phyloP scores from a whole-genome alignment of 805 yeast genomes.

The Tetrapisispora namnaoensis region DNA sequence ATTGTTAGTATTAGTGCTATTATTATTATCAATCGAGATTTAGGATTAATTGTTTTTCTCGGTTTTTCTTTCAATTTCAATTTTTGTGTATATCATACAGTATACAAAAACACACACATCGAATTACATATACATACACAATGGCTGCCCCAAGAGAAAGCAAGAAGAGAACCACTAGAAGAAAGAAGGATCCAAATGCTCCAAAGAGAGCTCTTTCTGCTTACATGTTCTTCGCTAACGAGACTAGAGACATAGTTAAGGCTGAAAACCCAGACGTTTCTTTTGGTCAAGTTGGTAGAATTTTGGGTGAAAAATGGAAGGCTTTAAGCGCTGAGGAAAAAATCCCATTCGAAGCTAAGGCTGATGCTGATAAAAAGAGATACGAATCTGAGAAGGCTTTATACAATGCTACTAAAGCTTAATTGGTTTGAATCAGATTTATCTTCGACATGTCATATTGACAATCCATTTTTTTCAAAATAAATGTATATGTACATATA shows the following conservation, averaged over 20 bases:
- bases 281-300: conserved; percentile 91
- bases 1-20: no score
- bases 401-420: conserved; percentile 41
- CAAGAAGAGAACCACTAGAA: conserved; percentile 32
- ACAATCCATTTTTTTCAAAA: background rate
- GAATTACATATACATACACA: background rate
- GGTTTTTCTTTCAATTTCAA: background rate
- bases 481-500: no score
- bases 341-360: conserved; percentile 84
- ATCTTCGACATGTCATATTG: no score
- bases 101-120: background rate
- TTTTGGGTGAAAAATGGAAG: conserved; percentile 96
- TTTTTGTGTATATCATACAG: background rate
- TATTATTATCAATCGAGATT: no score
- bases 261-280: conserved; percentile 94
- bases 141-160: conserved; percentile 35
- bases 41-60: background rate
- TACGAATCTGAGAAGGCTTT: conserved; percentile 93
- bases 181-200: conserved; percentile 84
- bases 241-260: conserved; percentile 90
- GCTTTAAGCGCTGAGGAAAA: conserved; percentile 74
- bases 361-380: conserved; percentile 94
- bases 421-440: background rate
- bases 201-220: conserved; percentile 98
- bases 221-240: conserved; percentile 98